phyloP scores from a whole-genome alignment of 1,284 basidiomycete species.

The Ceratorhiza oryzae-sativae region DNA sequence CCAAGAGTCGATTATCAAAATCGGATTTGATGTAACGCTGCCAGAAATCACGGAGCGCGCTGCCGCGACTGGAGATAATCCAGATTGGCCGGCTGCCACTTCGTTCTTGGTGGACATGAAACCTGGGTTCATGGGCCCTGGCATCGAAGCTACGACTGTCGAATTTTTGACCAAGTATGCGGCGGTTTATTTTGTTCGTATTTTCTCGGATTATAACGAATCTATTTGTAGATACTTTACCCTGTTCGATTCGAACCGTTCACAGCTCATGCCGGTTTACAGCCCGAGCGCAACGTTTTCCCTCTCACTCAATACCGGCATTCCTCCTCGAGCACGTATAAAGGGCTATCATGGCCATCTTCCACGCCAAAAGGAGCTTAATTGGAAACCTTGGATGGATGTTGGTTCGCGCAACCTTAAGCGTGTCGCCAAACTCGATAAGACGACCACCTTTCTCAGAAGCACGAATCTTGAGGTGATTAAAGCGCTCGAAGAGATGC shows the following conservation, averaged over 20 bases:
- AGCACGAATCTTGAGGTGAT: constrained; percentile 70
- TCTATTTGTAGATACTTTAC: constrained; percentile 73
- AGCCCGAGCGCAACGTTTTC: constrained; percentile 88
- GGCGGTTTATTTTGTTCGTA: constrained; percentile 20
- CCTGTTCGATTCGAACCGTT: constrained; percentile 80
- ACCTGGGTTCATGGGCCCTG: constrained; percentile 72
- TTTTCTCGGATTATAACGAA: constrained; percentile 34
- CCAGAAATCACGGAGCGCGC: constrained; percentile 44
- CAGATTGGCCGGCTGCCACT: constrained; percentile 52
- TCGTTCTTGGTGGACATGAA: constrained; percentile 78
- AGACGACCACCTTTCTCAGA: constrained; percentile 73
- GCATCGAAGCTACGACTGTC: constrained; percentile 68
- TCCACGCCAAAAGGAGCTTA: constrained; percentile 81
- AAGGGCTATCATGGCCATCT: constrained; percentile 70
- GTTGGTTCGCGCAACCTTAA: constrained; percentile 80
- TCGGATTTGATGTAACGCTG: constrained; percentile 71
- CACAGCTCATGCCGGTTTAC: constrained; percentile 75
- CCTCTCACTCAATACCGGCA: constrained; percentile 80
- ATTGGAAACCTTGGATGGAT: constrained; percentile 74
- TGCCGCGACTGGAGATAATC: constrained; percentile 1
- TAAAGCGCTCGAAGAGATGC: constrained; percentile 69
- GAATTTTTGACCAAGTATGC: constrained; percentile 78
- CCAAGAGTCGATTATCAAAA: constrained; percentile 73
- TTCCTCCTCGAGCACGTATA: constrained; percentile 74
- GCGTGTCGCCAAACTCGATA: constrained; percentile 66